Conservation (phyloP, 805 yeast species). For the Metschnikowia lochheadii region DNA sequence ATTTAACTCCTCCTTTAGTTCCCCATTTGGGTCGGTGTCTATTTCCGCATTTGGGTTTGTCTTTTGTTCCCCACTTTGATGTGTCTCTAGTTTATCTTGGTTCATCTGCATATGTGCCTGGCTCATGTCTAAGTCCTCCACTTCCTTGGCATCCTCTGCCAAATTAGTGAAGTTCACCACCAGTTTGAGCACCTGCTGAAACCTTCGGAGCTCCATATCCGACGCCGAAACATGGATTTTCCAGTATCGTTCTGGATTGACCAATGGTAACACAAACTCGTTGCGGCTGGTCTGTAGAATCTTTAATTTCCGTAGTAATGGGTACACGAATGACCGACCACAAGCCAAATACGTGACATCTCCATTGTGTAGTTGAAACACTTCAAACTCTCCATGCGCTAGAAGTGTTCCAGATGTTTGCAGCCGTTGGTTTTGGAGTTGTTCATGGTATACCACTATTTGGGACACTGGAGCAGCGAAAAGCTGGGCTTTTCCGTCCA, state of each 20-base stretch:
- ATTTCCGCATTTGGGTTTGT: no score
- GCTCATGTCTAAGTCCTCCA: neutral
- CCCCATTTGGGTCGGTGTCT: no score
- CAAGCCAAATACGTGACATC: conserved; percentile 60
- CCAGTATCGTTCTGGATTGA: conserved; percentile 79
- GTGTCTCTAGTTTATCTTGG: no score
- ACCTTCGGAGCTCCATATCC: conserved; percentile 19
- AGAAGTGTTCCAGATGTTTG: conserved; percentile 42
- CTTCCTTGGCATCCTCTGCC: conserved; percentile 7
- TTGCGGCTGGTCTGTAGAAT: conserved; percentile 46
- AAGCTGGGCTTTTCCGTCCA: conserved; percentile 36
- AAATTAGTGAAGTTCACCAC: conserved; percentile 43
- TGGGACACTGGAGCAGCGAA: conserved; percentile 30
- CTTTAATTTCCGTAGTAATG: conserved; percentile 62
- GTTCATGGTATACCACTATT: conserved; percentile 36
- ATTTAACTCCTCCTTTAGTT: no score
- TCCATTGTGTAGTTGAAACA: conserved; percentile 56
- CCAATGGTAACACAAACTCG: conserved; percentile 59
- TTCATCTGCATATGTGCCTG: no score
- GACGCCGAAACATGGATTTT: conserved; percentile 40
- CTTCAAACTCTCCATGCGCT: conserved; percentile 57
- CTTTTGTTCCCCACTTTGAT: neutral
- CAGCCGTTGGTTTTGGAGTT: conserved; percentile 16
- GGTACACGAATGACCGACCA: conserved; percentile 66
- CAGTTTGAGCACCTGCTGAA: conserved; percentile 36